A percentile compares a stretch with the other conserved stretches of the same genome.
phyloP scores from a whole-genome alignment of 768 basidiomycete species.

The Mycena vitilis region DNA sequence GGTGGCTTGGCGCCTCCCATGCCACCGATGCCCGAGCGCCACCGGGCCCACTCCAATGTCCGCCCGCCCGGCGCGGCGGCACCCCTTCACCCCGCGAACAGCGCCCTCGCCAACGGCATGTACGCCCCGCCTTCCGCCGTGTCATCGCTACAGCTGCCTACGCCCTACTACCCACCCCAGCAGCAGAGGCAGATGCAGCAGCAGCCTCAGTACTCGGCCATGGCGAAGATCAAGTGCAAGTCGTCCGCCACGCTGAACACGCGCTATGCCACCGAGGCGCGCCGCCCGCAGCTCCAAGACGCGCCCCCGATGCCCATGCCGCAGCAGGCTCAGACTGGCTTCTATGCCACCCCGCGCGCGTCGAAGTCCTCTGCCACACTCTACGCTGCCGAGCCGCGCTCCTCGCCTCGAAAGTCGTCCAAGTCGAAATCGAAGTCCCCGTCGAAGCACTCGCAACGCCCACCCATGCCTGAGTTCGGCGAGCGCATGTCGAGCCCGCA shows the following conservation, averaged over 20 bases:
- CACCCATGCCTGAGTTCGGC: slow-evolving; percentile 18
- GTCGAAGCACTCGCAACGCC: slow-evolving; percentile 8
- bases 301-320: slow-evolving; percentile 8
- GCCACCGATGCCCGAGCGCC: slow-evolving; percentile 20
- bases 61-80: slow-evolving; percentile 27
- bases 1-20: slow-evolving; percentile 4
- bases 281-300: slow-evolving; percentile 15
- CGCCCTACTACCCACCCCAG: not conserved
- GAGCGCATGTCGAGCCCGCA: slow-evolving; percentile 17
- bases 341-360: slow-evolving; percentile 21
- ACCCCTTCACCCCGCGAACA: slow-evolving; percentile 17
- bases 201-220: not conserved
- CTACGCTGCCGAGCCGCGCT: slow-evolving; percentile 20
- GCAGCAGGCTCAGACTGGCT: not conserved
- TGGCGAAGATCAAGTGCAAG: slow-evolving; percentile 8
- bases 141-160: slow-evolving; percentile 3
- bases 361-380: slow-evolving; percentile 27
- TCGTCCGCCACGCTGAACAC: slow-evolving; percentile 22
- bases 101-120: slow-evolving; percentile 22
- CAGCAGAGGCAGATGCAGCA: not conserved
- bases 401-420: not conserved
- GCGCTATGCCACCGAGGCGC: slow-evolving; percentile 19
- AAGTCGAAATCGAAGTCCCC: not conserved
- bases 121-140: slow-evolving; percentile 5
- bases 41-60: slow-evolving; percentile 6